Conservation (phyloP, 2,329 filamentous ascomycete species). For the Penicillium sp. region DNA sequence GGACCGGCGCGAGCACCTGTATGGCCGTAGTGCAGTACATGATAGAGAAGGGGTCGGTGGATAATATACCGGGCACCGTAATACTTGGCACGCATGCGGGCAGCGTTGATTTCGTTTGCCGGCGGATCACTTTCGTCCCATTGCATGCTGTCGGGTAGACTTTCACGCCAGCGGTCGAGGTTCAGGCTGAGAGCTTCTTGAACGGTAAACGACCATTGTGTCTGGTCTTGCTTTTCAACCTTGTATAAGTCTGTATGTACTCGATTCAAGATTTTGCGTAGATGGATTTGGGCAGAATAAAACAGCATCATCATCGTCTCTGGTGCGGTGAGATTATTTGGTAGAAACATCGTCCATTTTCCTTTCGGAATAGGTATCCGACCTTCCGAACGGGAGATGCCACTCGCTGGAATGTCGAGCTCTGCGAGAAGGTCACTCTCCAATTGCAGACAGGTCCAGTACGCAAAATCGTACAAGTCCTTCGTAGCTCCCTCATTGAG, state of each 20-base stretch:
- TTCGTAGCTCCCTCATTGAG: constrained; percentile 38
- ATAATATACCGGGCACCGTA: constrained; percentile 91
- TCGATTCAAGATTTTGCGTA: constrained; percentile 58
- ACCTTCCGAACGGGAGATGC: constrained; percentile 58
- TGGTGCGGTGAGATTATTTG: constrained; percentile 35
- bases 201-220: constrained; percentile 39
- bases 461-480: constrained; percentile 72
- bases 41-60: constrained; percentile 72
- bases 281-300: constrained; percentile 62
- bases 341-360: constrained; percentile 33
- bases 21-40: constrained; percentile 54
- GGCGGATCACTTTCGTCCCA: constrained; percentile 70
- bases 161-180: constrained; percentile 54
- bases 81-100: constrained; percentile 87
- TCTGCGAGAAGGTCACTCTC: constrained; percentile 95
- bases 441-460: constrained; percentile 90
- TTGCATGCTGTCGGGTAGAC: constrained; percentile 53
- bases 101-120: constrained; percentile 72
- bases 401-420: constrained; percentile 64
- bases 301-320: constrained; percentile 53
- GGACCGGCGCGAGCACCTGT: constrained; percentile 38
- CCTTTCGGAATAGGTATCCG: constrained; percentile 43
- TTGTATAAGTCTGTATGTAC: constrained; percentile 58
- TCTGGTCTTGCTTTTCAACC: constrained; percentile 36
- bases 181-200: constrained; percentile 47